phyloP scores from a whole-genome alignment of 495 filamentous ascomycete species.

The Penicillium alfredii region DNA sequence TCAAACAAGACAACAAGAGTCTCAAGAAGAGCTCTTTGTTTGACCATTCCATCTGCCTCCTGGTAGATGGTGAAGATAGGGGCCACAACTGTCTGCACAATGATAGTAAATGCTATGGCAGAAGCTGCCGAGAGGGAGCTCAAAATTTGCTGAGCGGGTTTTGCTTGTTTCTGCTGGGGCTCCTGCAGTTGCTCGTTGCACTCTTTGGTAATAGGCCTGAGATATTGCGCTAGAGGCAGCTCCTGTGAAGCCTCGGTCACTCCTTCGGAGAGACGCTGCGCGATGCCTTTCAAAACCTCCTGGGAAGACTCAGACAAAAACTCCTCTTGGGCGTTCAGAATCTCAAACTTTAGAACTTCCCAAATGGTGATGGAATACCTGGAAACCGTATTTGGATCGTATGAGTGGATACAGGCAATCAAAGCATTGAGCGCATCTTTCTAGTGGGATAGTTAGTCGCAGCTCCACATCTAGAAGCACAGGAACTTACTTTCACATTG shows the following conservation, averaged over 20 bases:
- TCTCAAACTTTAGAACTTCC: slow-evolving; percentile 71
- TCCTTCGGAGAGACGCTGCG: slow-evolving; percentile 51
- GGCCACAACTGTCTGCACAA: slow-evolving; percentile 52
- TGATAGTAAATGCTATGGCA: slow-evolving; percentile 46
- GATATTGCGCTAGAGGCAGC: slow-evolving; percentile 53
- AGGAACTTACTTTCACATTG: slow-evolving; percentile 57
- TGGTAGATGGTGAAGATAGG: slow-evolving; percentile 58
- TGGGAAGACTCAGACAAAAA: slow-evolving; percentile 61
- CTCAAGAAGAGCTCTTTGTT: slow-evolving; percentile 62
- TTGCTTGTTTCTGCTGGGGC: slow-evolving; percentile 71
- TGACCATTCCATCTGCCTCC: slow-evolving; percentile 58
- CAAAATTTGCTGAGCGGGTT: slow-evolving; percentile 60
- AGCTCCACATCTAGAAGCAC: not conserved
- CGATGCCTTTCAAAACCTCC: slow-evolving; percentile 48
- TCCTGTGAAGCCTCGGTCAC: slow-evolving; percentile 41
- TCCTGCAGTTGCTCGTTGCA: slow-evolving; percentile 67
- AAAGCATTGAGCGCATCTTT: slow-evolving; percentile 67
- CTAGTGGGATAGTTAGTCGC: slow-evolving; percentile 38
- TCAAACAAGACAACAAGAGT: slow-evolving; percentile 54
- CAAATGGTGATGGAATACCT: slow-evolving; percentile 64
- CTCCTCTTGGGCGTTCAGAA: slow-evolving; percentile 69
- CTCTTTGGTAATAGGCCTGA: slow-evolving; percentile 60
- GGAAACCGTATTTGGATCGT: slow-evolving; percentile 57
- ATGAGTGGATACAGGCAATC: slow-evolving; percentile 53
- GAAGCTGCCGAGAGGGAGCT: slow-evolving; percentile 50